These are phyloP conservation scores for Saxispiralis lemnorum DNA, from an alignment of 495 filamentous ascomycete genomes.

Conservation along the genomic window DNA sequence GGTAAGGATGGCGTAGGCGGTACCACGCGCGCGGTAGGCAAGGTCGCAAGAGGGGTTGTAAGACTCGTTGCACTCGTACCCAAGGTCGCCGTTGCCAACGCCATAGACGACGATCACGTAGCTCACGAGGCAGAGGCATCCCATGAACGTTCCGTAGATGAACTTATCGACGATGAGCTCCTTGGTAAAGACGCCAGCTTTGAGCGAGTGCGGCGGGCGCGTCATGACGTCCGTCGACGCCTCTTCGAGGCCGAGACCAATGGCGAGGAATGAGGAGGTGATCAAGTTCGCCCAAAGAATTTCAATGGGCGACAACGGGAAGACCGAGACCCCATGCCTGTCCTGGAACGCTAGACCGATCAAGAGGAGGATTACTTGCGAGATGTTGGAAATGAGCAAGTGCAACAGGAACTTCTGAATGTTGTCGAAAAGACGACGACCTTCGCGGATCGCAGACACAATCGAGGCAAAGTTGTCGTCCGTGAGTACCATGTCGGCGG, in stretches of 20 bases:
- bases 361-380: slow-evolving; percentile 57
- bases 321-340: slow-evolving; percentile 41
- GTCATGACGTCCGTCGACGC: slow-evolving; percentile 50
- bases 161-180: slow-evolving; percentile 57
- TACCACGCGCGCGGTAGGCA: slow-evolving; percentile 57
- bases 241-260: slow-evolving; percentile 53
- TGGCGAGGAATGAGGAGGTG: slow-evolving; percentile 56
- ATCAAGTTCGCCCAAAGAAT: slow-evolving; percentile 66
- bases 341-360: slow-evolving; percentile 57
- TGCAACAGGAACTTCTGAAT: slow-evolving; percentile 68
- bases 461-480: slow-evolving; percentile 75
- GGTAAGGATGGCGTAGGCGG: slow-evolving; percentile 56
- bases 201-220: slow-evolving; percentile 49
- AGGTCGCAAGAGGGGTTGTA: slow-evolving; percentile 37
- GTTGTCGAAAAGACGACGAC: slow-evolving; percentile 58
- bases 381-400: slow-evolving; percentile 53
- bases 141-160: slow-evolving; percentile 56
- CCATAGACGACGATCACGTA: slow-evolving; percentile 56
- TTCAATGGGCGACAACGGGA: slow-evolving; percentile 55
- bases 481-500: slow-evolving; percentile 58
- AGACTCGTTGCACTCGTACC: slow-evolving; percentile 43
- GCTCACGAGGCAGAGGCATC: slow-evolving; percentile 43
- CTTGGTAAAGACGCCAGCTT: slow-evolving; percentile 48
- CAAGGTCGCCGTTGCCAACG: slow-evolving; percentile 40
- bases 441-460: slow-evolving; percentile 55